Evolutionary conservation across 2,329 filamentous ascomycete genomes (phyloP), one percentile per base, ranked within the genome.

Genomic region (Aureobasidium sp.): DNA sequence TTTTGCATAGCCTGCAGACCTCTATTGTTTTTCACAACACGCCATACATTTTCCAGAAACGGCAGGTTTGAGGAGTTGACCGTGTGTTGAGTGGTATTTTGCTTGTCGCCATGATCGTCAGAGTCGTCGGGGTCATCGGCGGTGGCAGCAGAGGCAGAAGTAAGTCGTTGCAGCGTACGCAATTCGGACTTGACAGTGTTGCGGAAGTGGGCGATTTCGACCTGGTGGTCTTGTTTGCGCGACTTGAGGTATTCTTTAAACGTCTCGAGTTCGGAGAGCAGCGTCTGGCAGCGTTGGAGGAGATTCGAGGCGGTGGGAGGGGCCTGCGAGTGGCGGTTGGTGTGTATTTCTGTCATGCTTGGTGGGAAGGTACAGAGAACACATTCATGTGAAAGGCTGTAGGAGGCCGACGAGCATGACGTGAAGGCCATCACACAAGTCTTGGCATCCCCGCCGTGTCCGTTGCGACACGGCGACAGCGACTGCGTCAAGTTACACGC

Each of bases 31-130:
- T 85, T 87, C 17, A 83, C 84, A 23, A 81, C 78, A 29, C 73
- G 71, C 86, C 86, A 89, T 2, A 88, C 77, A 6, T 81, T 78
- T 64, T 83, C 79, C 58, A 84, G 82, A 67, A 87, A 88, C 0
- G 82, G 79, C 11, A 88, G 68, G 71, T 89, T 89, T 0, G 84
- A 86, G 8, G 84, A 86, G 53, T 81, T 78, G 47, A 87, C 74
- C 29, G 81, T 79, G 67, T 87, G 83, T n/a, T 77, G 69, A 7
- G 61, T 59, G 15, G 60, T 38, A 9, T 49, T 21, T 35, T 21
- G 27, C 27, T 29, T 29, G 4, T 29, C 27, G 4, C 27, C 27
- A 29, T 29, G 27, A 5, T 9, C 27, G 9, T 29, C 27, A 5
- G 4, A 38, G n/a, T 61, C 57, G 1, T 53, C 35, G 9, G 42